phyloP scores from a whole-genome alignment of 169 alveolate genomes.

The Eimeria mitis region DNA sequence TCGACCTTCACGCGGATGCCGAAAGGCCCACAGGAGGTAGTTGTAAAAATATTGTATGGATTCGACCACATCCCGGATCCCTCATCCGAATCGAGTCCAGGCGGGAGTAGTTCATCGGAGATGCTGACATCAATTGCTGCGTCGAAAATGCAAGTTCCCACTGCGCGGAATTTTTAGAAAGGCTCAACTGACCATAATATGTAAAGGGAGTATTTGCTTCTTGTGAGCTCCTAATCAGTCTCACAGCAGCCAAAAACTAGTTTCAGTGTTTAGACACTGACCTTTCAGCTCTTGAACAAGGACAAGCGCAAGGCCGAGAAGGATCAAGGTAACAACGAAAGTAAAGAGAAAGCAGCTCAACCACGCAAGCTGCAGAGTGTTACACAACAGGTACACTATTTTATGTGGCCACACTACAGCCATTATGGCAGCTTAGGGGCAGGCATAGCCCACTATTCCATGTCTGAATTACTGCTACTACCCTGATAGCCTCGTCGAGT shows the following conservation, averaged over 20 bases:
- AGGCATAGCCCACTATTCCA: background rate
- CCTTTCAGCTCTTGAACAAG: constrained; percentile 28
- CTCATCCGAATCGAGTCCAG: background rate
- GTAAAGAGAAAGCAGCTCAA: constrained; percentile 58
- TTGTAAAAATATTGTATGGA: constrained; percentile 70
- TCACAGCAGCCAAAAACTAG: background rate
- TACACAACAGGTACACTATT: background rate
- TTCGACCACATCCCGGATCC: constrained; percentile 41
- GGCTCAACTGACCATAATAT: background rate
- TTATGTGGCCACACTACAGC: background rate
- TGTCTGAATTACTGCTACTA: background rate
- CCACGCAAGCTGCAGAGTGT: constrained; percentile 71
- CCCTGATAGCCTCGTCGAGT: background rate
- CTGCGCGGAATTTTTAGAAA: background rate
- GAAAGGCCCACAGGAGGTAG: constrained; percentile 77
- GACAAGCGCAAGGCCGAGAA: constrained; percentile 25
- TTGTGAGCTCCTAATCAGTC: background rate
- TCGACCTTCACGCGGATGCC: constrained; percentile 69
- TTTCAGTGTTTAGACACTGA: background rate
- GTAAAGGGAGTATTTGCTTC: background rate
- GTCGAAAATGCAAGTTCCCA: background rate
- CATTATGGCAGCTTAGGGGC: background rate
- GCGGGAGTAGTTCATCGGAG: background rate
- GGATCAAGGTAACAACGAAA: background rate
- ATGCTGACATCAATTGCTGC: constrained; percentile 52